Percentiles rank a stretch among this genome's conserved stretches.
Evolutionary conservation across 2,329 filamentous ascomycete genomes (phyloP).

Genomic region (Penicillium decumbens): DNA sequence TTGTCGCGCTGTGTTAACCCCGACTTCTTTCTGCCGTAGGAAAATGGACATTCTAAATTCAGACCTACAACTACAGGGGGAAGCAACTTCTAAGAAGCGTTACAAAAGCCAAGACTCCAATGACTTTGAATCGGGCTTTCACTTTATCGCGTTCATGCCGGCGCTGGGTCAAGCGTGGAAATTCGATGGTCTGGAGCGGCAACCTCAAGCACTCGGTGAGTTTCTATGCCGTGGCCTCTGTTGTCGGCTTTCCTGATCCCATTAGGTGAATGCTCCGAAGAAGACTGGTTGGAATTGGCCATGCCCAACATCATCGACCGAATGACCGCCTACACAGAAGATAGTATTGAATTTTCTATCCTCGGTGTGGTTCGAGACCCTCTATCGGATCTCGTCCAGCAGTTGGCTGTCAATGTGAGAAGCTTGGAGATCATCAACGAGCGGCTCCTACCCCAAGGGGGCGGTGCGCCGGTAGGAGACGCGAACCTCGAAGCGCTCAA

Average conservation of each 20-base stretch:
- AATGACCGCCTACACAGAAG: conserved; percentile 63
- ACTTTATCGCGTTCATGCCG: conserved; percentile 87
- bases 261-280: conserved; percentile 40
- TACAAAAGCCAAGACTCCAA: conserved; percentile 42
- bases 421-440: conserved; percentile 39
- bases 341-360: conserved; percentile 69
- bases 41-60: conserved; percentile 71
- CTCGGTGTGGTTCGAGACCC: conserved; percentile 69
- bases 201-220: conserved; percentile 61
- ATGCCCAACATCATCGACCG: conserved; percentile 61
- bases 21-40: conserved; percentile 35
- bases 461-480: background rate
- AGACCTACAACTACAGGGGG: conserved; percentile 58
- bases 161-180: conserved; percentile 74
- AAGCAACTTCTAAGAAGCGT: conserved; percentile 39
- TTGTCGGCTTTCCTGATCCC: background rate
- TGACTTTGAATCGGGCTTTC: conserved; percentile 63
- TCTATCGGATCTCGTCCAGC: conserved; percentile 44
- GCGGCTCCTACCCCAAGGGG: conserved; percentile 13
- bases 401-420: conserved; percentile 46
- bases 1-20: background rate
- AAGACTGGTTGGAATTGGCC: conserved; percentile 64
- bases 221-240: background rate
- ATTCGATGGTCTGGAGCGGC: conserved; percentile 74
- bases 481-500: conserved; percentile 10